Percentiles rank a stretch among this genome's conserved stretches.
These are phyloP conservation scores for Periconia sp. DNA, from an alignment of 2,329 filamentous ascomycete species.

Conservation along the genomic window DNA sequence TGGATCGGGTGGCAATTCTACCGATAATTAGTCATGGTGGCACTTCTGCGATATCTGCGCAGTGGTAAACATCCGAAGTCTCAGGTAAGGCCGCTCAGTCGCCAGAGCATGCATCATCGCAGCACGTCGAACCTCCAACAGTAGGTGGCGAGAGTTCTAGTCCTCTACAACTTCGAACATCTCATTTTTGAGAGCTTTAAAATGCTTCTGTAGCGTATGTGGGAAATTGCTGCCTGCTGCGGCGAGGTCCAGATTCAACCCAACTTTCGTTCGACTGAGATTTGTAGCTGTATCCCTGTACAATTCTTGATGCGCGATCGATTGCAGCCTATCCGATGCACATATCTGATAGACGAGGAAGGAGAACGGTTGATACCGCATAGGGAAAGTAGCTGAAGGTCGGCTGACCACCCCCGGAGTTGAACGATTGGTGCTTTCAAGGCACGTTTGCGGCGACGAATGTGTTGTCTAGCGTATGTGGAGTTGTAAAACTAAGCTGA, in stretches of 20 bases:
- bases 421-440: background rate
- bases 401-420: background rate
- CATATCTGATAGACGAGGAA: slow-evolving; percentile 1
- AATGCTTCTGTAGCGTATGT: slow-evolving; percentile 12
- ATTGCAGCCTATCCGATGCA: background rate
- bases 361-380: background rate
- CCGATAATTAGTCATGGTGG: no score
- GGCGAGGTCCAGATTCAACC: slow-evolving; percentile 2
- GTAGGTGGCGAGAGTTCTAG: background rate
- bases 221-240: slow-evolving; percentile 3
- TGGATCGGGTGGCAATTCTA: no score
- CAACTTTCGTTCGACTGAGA: background rate
- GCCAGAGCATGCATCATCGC: no score
- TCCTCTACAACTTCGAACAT: background rate
- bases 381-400: background rate
- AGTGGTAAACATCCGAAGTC: no score
- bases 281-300: background rate
- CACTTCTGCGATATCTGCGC: no score
- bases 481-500: slow-evolving; percentile 24
- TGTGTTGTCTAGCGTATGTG: slow-evolving; percentile 39
- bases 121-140: no score
- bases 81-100: no score
- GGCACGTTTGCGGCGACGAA: slow-evolving; percentile 9
- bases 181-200: background rate
- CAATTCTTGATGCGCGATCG: background rate